A percentile compares a stretch with the other conserved stretches of the same genome.
Evolutionary conservation across 164 flowering plant genomes (phyloP).

Genomic region (Piper betle): DNA sequence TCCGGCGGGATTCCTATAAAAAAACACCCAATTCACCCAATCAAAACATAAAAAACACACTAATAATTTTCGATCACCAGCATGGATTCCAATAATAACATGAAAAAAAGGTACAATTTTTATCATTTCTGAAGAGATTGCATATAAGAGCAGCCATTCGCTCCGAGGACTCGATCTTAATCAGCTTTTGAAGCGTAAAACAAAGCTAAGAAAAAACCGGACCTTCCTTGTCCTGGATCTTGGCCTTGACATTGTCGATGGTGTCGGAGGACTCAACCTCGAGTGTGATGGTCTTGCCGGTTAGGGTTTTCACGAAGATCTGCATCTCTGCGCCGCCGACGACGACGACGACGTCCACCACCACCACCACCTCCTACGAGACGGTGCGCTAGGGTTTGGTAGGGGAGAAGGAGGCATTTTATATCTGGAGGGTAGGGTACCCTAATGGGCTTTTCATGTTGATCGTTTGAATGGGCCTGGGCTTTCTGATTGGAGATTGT

Average conservation of each 20-base stretch:
- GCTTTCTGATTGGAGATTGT: no score
- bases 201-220: not conserved
- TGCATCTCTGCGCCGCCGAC: conserved; percentile 21
- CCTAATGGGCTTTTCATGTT: not conserved
- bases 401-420: not conserved
- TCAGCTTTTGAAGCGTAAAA: not conserved
- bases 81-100: no score
- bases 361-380: not conserved
- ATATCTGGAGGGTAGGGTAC: not conserved
- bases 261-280: conserved; percentile 33
- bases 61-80: no score
- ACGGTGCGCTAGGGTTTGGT: not conserved
- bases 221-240: conserved; percentile 24
- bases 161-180: not conserved
- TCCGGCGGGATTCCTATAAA: conserved; percentile 19
- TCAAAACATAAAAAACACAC: no score
- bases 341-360: no score
- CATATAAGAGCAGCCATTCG: not conserved
- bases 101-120: no score
- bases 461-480: no score
- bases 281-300: conserved; percentile 52
- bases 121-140: no score
- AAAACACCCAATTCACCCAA: not conserved
- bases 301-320: conserved; percentile 58
- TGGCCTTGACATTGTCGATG: conserved; percentile 20